Percentiles rank a stretch among this genome's conserved stretches.
Evolutionary conservation across 345 rosid genomes (phyloP).

Genomic region (Stellera chamaejasme): DNA sequence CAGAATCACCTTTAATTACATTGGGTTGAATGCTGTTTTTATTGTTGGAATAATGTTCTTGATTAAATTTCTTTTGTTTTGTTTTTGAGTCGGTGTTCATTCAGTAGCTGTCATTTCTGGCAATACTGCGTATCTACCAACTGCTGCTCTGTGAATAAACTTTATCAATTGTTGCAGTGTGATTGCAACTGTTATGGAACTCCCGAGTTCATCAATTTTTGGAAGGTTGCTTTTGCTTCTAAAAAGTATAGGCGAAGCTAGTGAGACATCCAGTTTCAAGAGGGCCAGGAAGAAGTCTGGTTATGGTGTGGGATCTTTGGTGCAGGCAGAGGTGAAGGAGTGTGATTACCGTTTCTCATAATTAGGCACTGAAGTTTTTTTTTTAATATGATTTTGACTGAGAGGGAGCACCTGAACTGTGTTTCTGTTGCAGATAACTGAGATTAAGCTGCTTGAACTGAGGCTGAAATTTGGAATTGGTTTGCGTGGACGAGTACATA

Average conservation of each 20-base stretch:
- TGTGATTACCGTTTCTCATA: background rate
- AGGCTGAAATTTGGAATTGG: slow-evolving; percentile 78
- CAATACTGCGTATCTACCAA: slow-evolving; percentile 4
- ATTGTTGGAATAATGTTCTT: background rate
- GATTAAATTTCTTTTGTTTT: slow-evolving; percentile 9
- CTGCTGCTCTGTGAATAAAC: background rate
- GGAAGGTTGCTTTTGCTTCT: slow-evolving; percentile 89
- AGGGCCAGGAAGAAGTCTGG: slow-evolving; percentile 73
- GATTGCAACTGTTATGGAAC: slow-evolving; percentile 57
- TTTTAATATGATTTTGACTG: background rate
- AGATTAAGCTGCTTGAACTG: slow-evolving; percentile 74
- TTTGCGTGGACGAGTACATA: slow-evolving; percentile 71
- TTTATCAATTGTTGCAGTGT: slow-evolving; percentile 45
- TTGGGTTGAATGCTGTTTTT: background rate
- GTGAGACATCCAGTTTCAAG: slow-evolving; percentile 66
- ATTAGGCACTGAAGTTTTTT: background rate
- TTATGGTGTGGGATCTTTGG: slow-evolving; percentile 65
- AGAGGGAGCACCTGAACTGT: background rate
- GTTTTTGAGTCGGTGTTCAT: slow-evolving; percentile 5
- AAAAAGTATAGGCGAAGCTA: slow-evolving; percentile 43
- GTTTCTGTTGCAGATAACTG: slow-evolving; percentile 54
- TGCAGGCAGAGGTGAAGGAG: slow-evolving; percentile 72
- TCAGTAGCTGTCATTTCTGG: slow-evolving; percentile 1
- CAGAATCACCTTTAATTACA: background rate
- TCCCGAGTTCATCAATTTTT: slow-evolving; percentile 49